These are phyloP conservation scores for Suillus subalutaceus DNA, from an alignment of 768 basidiomycete species.

Conservation along the genomic window DNA sequence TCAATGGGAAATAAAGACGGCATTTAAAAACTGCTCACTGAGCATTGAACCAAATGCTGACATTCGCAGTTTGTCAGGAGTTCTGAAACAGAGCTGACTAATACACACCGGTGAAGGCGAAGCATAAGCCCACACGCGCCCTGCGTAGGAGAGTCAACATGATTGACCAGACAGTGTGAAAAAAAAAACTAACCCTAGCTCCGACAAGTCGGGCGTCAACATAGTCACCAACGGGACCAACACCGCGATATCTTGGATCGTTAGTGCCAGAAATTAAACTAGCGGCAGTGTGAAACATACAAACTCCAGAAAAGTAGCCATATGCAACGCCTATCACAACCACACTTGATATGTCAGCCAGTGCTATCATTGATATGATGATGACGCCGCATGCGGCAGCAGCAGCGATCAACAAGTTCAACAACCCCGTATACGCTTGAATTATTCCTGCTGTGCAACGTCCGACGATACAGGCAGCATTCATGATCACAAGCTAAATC, in stretches of 20 bases:
- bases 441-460: slow-evolving; percentile 47
- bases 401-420: slow-evolving; percentile 45
- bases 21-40: slow-evolving; percentile 11
- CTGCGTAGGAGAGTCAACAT: slow-evolving; percentile 14
- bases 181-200: slow-evolving; percentile 47
- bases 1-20: slow-evolving; percentile 9
- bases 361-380: slow-evolving; percentile 48
- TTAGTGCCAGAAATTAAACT: neutral
- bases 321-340: slow-evolving; percentile 47
- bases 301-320: slow-evolving; percentile 51
- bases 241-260: slow-evolving; percentile 36
- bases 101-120: slow-evolving; percentile 43
- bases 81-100: neutral
- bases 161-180: too few relatives aligned
- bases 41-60: slow-evolving; percentile 28
- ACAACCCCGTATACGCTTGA: slow-evolving; percentile 42
- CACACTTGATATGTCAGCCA: slow-evolving; percentile 40
- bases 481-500: slow-evolving; percentile 52
- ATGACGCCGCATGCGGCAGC: slow-evolving; percentile 37
- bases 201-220: slow-evolving; percentile 47
- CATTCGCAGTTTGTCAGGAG: neutral
- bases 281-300: slow-evolving; percentile 26
- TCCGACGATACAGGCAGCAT: slow-evolving; percentile 50
- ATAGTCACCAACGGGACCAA: slow-evolving; percentile 48
- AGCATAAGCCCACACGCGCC: slow-evolving; percentile 49